Base-by-base conservation (phyloP, 2,329 filamentous ascomycete species). In the Aulographum hederae region DNA sequence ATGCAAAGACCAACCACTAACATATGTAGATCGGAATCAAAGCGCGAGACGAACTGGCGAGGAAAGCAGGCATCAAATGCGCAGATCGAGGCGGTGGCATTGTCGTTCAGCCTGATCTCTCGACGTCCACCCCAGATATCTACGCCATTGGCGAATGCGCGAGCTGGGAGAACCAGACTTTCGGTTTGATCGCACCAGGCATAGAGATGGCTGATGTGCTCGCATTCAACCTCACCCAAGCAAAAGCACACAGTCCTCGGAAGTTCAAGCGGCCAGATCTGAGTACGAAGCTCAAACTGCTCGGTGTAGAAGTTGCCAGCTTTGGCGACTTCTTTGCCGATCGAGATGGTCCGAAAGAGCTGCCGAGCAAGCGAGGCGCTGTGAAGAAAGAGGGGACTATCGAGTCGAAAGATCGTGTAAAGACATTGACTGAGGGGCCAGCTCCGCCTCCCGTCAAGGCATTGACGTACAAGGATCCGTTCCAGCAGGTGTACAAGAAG, bases 301-400 rank as follows among this genome's bases (percentile, higher is more conserved):
- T 93, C 0, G 84, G 84, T 0, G 81, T 93, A 6, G 80, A 93
- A 41, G 85, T 93, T 4, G 85, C 85, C 13, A 89, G 79, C 46
- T 93, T 93, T 47, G 84, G 85, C 0, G 85, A 93, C 48, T 93
- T 85, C 59, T 93, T 93, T 41, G 84, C 84, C 0, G 84, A 93
- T 43, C 63, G 78, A 18, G 79, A 92, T 46, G 82, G 82, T 0
- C 80, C 81, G 0, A 77, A 75, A 39, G 64, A 73, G 29, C 57
- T 86, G n/a, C 82, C 80, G 0, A 62, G 65, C 3, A 66, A 65
- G 37, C 54, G 56, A 28, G 47, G 52, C 32, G 62, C 56, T 8
- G 54, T 50, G 3, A 63, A 55, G 39, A 63, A 60, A 41, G 56
- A 59, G 32, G 52, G 47, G 18, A 44, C 38, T 4, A 46, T 43